These are phyloP conservation scores for Cardamine occulta DNA, from an alignment of 345 rosid genomes.

Conservation along the genomic window DNA sequence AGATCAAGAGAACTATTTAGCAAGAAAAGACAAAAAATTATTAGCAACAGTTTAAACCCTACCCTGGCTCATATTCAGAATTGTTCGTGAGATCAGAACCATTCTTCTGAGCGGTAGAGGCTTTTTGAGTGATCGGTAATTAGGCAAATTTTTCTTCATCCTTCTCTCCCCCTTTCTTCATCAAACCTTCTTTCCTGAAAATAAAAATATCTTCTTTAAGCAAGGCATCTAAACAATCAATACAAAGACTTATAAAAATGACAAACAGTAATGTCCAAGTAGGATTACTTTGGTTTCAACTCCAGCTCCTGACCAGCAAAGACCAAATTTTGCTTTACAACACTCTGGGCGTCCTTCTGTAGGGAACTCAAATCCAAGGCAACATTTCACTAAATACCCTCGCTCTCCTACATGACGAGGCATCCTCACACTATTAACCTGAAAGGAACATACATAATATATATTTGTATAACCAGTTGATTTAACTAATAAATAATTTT, in stretches of 20 bases:
- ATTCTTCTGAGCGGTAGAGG: constrained; percentile 56
- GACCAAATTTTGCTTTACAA: constrained; percentile 60
- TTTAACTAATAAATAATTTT: background rate
- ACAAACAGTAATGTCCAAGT: constrained; percentile 18
- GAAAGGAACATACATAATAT: constrained; percentile 13
- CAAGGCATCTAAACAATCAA: constrained; percentile 1
- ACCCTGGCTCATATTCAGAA: constrained; percentile 59
- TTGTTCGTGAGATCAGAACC: constrained; percentile 48
- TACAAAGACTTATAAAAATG: background rate
- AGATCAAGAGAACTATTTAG: constrained; percentile 24
- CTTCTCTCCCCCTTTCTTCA: constrained; percentile 60
- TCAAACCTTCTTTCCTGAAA: constrained; percentile 90
- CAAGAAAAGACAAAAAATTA: background rate
- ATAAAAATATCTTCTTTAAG: background rate
- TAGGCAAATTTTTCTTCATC: constrained; percentile 55
- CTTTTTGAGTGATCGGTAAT: constrained; percentile 44
- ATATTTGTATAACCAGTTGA: background rate
- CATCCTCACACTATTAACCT: constrained; percentile 92
- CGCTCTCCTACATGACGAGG: constrained; percentile 82
- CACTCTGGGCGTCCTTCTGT: constrained; percentile 68
- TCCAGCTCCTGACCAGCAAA: constrained; percentile 74
- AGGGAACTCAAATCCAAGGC: constrained; percentile 86
- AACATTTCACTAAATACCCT: constrained; percentile 75
- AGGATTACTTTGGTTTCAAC: constrained; percentile 77
- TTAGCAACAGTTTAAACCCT: constrained; percentile 29